Evolutionary conservation across 169 alveolate species (phyloP), one percentile per base, ranked within the genome.

Genomic region (Plasmodium gonderi): DNA sequence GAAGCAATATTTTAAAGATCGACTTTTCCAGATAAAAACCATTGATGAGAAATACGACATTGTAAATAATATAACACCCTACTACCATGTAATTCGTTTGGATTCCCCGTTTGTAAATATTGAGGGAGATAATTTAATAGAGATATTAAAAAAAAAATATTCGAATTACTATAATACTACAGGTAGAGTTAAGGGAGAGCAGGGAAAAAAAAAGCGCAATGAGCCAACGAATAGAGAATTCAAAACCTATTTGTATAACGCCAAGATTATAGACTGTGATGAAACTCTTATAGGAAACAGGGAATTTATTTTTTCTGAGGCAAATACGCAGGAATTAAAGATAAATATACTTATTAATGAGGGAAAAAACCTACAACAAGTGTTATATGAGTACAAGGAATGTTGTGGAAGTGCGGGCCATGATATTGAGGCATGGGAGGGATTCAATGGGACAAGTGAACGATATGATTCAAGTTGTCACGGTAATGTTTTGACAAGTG

Each of bases 11-110:
- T 45, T 85, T 31, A 51, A 75, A 29, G 92, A 85, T 11, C 20
- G 45, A 47, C 68, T 85, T 44, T 40, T 47, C 7, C 38, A 72
- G 29, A 75, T 76, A 36, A 49, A 85, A 23, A 75, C 87, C 23
- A 85, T 85, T 54, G 79, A 85, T 74, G 89, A 85, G 45, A 85
- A 36, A 65, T 85, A 42, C 78, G 92, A 85, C 49, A 85, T 85
- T 31, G 11, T 60, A 38, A 26, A 42, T 60, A 85, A 77, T 14
- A 29, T 42, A 3, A 54, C 20, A 31, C 76, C 92, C 36, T 40
- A 26, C 26, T 64, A 54, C 8, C 23, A 36, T 77, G 33, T 64
- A 23, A 23, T 85, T 47, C 89, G 87, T 31, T 49, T 85, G 20
- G 92, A 85, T 44, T 8, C 17, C 3, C 92, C 92, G 7, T 74